Evolutionary conservation across 768 basidiomycete species (phyloP).

Genomic region (Lactarius sp.): DNA sequence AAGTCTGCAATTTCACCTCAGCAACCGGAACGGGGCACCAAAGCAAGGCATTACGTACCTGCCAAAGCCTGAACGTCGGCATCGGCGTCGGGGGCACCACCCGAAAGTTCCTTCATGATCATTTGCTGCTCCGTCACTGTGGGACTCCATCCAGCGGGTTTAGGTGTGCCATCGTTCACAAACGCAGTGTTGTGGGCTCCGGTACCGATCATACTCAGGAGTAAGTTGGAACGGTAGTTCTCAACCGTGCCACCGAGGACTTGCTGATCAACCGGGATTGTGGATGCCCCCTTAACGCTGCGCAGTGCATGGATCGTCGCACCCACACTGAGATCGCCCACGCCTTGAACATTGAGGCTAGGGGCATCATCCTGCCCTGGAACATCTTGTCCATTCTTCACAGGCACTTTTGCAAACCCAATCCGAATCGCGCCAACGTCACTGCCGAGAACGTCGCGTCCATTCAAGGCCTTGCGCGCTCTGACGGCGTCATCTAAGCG

Average conservation of each 20-base stretch:
- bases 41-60: slow-evolving; percentile 43
- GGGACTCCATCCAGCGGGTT: slow-evolving; percentile 62
- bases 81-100: slow-evolving; percentile 71
- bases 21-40: not conserved
- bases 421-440: slow-evolving; percentile 97
- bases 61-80: slow-evolving; percentile 80
- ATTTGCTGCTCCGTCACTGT: slow-evolving; percentile 93
- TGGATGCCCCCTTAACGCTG: slow-evolving; percentile 85
- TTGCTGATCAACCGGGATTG: slow-evolving; percentile 90
- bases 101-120: slow-evolving; percentile 90
- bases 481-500: slow-evolving; percentile 94
- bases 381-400: slow-evolving; percentile 74
- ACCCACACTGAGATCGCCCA: slow-evolving; percentile 81
- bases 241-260: slow-evolving; percentile 87
- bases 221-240: slow-evolving; percentile 89
- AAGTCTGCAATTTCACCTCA: slow-evolving; percentile 53
- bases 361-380: slow-evolving; percentile 57
- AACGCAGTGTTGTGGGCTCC: slow-evolving; percentile 59
- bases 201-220: slow-evolving; percentile 82
- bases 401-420: slow-evolving; percentile 94
- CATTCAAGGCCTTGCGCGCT: slow-evolving; percentile 92
- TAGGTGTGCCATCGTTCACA: slow-evolving; percentile 51
- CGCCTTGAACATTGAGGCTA: slow-evolving; percentile 68
- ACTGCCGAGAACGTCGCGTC: slow-evolving; percentile 90
- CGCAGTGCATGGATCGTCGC: slow-evolving; percentile 85